A percentile compares a stretch with the other conserved stretches of the same genome.
These are phyloP conservation scores for Backusella circina DNA, from an alignment of 192 early-diverging fungal genomes.

Conservation along the genomic window DNA sequence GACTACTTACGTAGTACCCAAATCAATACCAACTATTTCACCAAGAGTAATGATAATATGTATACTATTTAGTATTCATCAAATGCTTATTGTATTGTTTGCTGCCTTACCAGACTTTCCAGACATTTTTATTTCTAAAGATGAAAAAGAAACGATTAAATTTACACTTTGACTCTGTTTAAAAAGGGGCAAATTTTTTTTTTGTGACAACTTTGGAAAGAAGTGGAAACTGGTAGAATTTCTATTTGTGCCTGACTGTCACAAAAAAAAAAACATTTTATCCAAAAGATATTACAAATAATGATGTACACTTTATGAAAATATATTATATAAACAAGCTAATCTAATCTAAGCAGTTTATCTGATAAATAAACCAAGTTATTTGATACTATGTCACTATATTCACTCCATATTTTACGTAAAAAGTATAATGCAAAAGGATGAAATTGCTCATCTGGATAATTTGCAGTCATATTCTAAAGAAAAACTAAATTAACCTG, in stretches of 20 bases:
- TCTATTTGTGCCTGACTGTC: neutral
- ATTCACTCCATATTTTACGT: constrained; percentile 16
- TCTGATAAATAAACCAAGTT: constrained; percentile 6
- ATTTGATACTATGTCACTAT: constrained; percentile 1
- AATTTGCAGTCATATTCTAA: neutral
- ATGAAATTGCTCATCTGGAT: neutral
- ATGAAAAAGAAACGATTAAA: neutral
- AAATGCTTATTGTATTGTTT: too few relatives aligned
- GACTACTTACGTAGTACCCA: constrained; percentile 72
- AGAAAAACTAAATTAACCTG: neutral
- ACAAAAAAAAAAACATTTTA: neutral
- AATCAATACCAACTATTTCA: constrained; percentile 70
- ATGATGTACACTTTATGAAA: too few relatives aligned
- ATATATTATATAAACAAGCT: neutral
- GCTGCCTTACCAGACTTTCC: neutral
- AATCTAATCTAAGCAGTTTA: neutral
- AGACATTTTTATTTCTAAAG: neutral
- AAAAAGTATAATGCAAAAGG: constrained; percentile 19
- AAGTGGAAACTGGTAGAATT: neutral
- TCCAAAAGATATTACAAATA: too few relatives aligned
- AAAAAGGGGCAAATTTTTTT: neutral
- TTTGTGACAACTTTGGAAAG: neutral
- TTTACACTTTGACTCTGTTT: neutral
- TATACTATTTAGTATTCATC: neutral
- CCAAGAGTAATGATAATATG: neutral